Conservation (phyloP, 371 early-diverging fungal genomes). For the Lichtheimia ornata region DNA sequence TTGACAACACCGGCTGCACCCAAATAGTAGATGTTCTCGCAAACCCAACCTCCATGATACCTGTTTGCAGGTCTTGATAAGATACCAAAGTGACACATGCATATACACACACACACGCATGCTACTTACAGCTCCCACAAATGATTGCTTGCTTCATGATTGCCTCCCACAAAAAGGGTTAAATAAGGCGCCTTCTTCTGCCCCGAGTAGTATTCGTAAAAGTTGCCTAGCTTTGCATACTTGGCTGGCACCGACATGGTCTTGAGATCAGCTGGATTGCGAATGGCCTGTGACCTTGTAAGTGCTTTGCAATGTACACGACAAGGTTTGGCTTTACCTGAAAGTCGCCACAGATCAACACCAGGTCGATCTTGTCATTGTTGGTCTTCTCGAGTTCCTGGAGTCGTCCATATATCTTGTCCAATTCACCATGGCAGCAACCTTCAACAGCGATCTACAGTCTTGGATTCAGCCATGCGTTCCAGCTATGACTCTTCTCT, state of each 20-base stretch:
- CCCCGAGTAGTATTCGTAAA: constrained; percentile 93
- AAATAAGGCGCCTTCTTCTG: constrained; percentile 76
- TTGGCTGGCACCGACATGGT: constrained; percentile 83
- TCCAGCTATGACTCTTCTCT: too few relatives aligned
- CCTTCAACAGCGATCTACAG: constrained; percentile 86
- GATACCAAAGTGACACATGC: not conserved
- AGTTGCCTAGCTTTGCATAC: constrained; percentile 80
- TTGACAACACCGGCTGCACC: constrained; percentile 84
- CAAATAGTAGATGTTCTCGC: constrained; percentile 91
- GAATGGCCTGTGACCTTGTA: constrained; percentile 60
- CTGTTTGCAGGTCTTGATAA: constrained; percentile 26
- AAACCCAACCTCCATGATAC: constrained; percentile 96
- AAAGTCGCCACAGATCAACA: constrained; percentile 97
- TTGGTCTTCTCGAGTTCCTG: constrained; percentile 51
- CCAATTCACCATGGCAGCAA: constrained; percentile 94
- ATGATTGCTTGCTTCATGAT: constrained; percentile 95
- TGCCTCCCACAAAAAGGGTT: constrained; percentile 96
- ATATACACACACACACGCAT: too few relatives aligned
- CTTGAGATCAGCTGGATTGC: constrained; percentile 82
- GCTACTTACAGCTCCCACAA: constrained; percentile 84
- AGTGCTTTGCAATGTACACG: not conserved
- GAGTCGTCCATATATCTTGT: constrained; percentile 81
- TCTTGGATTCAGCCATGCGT: too few relatives aligned
- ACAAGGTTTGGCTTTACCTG: constrained; percentile 56
- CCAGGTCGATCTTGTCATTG: constrained; percentile 75